Conservation (phyloP, 768 basidiomycete species). For the Cantharellus anzutake region DNA sequence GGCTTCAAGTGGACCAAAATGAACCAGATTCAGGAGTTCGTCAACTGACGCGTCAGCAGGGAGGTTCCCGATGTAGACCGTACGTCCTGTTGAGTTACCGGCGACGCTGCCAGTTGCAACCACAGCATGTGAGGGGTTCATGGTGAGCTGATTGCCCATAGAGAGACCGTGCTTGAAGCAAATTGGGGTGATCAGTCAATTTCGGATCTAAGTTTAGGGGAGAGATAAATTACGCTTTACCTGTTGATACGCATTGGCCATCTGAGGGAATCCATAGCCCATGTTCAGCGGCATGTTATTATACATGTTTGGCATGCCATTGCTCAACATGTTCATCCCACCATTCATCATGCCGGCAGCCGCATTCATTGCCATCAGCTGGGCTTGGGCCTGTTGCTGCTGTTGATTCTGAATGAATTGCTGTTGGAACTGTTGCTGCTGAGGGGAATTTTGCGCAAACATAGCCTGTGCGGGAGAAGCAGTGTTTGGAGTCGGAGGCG, state of each 20-base stretch:
- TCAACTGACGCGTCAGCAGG: conserved; percentile 92
- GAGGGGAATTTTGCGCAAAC: not conserved
- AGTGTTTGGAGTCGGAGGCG: not conserved
- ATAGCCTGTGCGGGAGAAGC: not conserved
- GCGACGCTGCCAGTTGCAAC: conserved; percentile 46
- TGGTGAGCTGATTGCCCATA: conserved; percentile 36
- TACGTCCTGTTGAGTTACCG: conserved; percentile 52
- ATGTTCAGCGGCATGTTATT: conserved; percentile 14
- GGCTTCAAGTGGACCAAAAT: conserved; percentile 90
- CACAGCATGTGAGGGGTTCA: conserved; percentile 46
- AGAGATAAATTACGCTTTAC: not conserved
- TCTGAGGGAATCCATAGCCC: conserved; percentile 8
- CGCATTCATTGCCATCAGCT: conserved; percentile 26
- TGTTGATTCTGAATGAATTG: conserved; percentile 30
- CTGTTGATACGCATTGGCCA: conserved; percentile 1
- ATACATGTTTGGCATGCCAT: conserved; percentile 29
- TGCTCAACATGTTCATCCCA: conserved; percentile 4
- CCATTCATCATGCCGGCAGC: conserved; percentile 25
- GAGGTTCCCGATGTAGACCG: conserved; percentile 93
- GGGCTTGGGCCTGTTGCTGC: conserved; percentile 17
- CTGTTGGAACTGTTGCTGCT: not conserved
- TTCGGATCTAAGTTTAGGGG: conserved; percentile 33
- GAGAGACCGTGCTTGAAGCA: not conserved
- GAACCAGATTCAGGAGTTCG: conserved; percentile 91
- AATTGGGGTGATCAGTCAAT: not conserved